Evolutionary conservation across 768 basidiomycete species (phyloP), one percentile per base, ranked within the genome.

Genomic region (Butyriboletus loyo): DNA sequence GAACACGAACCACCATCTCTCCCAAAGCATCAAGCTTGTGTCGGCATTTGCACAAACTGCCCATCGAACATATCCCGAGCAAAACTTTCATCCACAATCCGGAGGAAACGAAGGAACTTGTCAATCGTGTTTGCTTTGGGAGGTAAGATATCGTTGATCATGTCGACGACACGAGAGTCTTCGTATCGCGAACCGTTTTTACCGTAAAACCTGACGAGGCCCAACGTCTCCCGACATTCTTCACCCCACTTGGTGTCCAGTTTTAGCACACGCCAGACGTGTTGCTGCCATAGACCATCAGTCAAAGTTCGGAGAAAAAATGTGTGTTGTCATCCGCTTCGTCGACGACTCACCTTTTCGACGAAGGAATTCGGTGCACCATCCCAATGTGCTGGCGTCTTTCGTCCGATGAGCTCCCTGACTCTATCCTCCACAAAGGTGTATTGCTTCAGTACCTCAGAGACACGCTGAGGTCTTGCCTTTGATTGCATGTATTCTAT

Each of bases 181-280:
- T 77, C 74, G 49, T 66, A 70, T 27, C 77, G 75, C 24, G 64
- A 67, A 7, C 85, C 85, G 9, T 75, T 66, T 27, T 77, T 74
- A 3, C 87, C 87, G 59, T 87, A 88, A 47, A 79, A 67, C 17
- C 60, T 64, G 37, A 86, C 66, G 34, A 88, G 77, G 10, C 50
- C 42, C 43, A 82, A 65, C 7, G 78, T 81, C 57, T 82, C 83
- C 15, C 68, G 66, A 62, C 81, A 83, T 27, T 75, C 73, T 10
- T 73, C 61, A 3, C 75, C 73, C 72, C 77, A 84, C 24, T 65
- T 62, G 6, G 68, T 61, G 31, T 63, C 57, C 32, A 85, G 62
- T 19, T 72, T 70, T 45, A 89, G 69, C 8, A 81, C 82, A 35
- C 64, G 68, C 61, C 78, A 68, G 25, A 89, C 75, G 52, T 88